Evolutionary conservation across 352 stramenopile species (phyloP).

Genomic region (Pythium brachiatum): DNA sequence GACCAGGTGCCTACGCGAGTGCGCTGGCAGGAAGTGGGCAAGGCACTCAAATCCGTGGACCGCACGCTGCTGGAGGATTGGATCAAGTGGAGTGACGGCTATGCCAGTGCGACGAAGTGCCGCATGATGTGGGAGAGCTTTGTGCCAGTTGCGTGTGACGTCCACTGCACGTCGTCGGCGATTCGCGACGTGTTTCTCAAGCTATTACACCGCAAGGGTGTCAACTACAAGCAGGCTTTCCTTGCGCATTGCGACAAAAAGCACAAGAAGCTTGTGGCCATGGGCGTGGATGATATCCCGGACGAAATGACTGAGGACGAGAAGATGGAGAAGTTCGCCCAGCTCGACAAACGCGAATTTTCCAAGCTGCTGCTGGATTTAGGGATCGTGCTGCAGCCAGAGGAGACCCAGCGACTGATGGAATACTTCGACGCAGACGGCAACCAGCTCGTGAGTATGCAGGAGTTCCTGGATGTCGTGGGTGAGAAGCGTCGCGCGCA

Average conservation of each 20-base stretch:
- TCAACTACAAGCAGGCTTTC: conserved; percentile 86
- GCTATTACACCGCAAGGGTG: conserved; percentile 81
- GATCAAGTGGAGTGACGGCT: conserved; percentile 79
- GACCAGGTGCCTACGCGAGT: conserved; percentile 32
- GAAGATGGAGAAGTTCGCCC: conserved; percentile 54
- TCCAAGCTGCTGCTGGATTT: conserved; percentile 51
- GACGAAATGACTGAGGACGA: conserved; percentile 66
- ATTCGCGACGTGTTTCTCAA: conserved; percentile 91
- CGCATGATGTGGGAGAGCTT: conserved; percentile 88
- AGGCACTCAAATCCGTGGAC: conserved; percentile 88
- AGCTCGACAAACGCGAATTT: conserved; percentile 55
- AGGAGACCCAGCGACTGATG: conserved; percentile 78
- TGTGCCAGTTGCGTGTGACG: conserved; percentile 79
- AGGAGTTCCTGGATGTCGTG: conserved; percentile 83
- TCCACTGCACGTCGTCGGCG: conserved; percentile 83
- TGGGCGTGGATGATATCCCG: conserved; percentile 51
- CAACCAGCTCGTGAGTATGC: conserved; percentile 61
- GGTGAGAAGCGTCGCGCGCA: conserved; percentile 59
- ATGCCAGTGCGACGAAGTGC: conserved; percentile 43
- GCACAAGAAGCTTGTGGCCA: conserved; percentile 53
- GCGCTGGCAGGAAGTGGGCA: conserved; percentile 79
- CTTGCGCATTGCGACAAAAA: conserved; percentile 59
- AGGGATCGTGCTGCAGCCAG: conserved; percentile 76
- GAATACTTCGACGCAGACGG: conserved; percentile 86
- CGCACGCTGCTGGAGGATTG: conserved; percentile 76